Evolutionary conservation across 257 asterid genomes (phyloP).

Genomic region (Scutellaria baicalensis): DNA sequence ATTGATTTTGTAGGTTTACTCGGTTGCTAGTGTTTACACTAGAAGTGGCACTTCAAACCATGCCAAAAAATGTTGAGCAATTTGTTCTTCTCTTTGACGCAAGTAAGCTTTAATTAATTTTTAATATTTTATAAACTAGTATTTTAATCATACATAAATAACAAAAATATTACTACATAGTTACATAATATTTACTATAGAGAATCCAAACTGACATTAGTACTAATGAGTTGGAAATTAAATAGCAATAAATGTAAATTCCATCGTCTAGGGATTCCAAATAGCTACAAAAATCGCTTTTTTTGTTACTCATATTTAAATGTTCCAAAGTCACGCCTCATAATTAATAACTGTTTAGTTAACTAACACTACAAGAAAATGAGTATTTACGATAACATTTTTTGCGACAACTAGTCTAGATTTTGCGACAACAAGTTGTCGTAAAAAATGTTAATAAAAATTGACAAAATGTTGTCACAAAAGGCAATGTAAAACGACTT

Average conservation of each 20-base stretch:
- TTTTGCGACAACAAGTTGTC: no score
- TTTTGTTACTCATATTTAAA: constrained; percentile 22
- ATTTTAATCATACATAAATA: no score
- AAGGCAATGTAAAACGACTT: no score
- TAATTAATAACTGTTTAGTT: constrained; percentile 17
- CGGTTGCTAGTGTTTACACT: constrained; percentile 77
- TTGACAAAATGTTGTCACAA: no score
- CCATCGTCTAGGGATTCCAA: constrained; percentile 39
- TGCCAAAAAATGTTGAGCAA: constrained; percentile 67
- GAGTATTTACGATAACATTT: no score
- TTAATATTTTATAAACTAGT: neutral
- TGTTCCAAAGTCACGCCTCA: constrained; percentile 58
- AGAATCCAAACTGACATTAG: no score
- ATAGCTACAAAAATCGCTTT: constrained; percentile 21
- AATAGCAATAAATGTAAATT: constrained; percentile 29
- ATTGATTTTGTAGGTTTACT: constrained; percentile 38
- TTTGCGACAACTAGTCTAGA: no score
- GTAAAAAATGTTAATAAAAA: no score
- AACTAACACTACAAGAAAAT: no score
- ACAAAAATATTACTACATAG: no score
- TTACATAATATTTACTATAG: no score
- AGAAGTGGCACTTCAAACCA: constrained; percentile 84
- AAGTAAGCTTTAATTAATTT: constrained; percentile 35
- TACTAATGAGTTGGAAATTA: constrained; percentile 16
- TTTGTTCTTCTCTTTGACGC: constrained; percentile 82